A percentile compares a stretch with the other conserved stretches of the same genome.
phyloP scores from a whole-genome alignment of 2,329 filamentous ascomycete genomes.

The Didymosphaeria variabile region DNA sequence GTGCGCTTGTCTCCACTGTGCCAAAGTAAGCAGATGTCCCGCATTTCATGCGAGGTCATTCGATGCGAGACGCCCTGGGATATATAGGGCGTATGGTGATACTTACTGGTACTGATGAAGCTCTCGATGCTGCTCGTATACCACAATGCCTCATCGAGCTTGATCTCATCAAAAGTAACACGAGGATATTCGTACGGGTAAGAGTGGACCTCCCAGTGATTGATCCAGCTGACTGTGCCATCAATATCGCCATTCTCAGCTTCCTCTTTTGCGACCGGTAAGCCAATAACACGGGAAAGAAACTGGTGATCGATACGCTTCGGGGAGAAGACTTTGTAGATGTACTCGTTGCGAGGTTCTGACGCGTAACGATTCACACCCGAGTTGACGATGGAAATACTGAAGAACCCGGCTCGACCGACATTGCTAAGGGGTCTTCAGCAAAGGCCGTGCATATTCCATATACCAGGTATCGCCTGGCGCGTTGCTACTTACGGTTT shows the following conservation, averaged over 20 bases:
- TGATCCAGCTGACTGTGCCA: conserved; percentile 43
- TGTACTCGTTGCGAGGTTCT: conserved; percentile 56
- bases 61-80: background rate
- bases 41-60: background rate
- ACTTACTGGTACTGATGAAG: conserved; percentile 82
- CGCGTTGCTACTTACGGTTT: conserved; percentile 64
- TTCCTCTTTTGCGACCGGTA: conserved; percentile 38
- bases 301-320: conserved; percentile 57
- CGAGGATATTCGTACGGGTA: conserved; percentile 89
- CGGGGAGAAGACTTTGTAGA: conserved; percentile 75
- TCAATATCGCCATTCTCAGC: conserved; percentile 44
- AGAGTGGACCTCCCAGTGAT: conserved; percentile 73
- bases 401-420: conserved; percentile 75
- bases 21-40: background rate
- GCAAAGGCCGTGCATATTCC: background rate
- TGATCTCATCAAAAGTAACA: conserved; percentile 84
- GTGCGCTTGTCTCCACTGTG: conserved; percentile 82
- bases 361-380: conserved; percentile 64
- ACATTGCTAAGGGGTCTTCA: background rate
- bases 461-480: conserved; percentile 25
- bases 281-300: conserved; percentile 59
- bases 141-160: conserved; percentile 72
- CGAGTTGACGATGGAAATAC: conserved; percentile 76
- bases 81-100: background rate
- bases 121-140: conserved; percentile 80